Evolutionary conservation across 2,329 filamentous ascomycete genomes (phyloP).

Genomic region (Septoria linicola): DNA sequence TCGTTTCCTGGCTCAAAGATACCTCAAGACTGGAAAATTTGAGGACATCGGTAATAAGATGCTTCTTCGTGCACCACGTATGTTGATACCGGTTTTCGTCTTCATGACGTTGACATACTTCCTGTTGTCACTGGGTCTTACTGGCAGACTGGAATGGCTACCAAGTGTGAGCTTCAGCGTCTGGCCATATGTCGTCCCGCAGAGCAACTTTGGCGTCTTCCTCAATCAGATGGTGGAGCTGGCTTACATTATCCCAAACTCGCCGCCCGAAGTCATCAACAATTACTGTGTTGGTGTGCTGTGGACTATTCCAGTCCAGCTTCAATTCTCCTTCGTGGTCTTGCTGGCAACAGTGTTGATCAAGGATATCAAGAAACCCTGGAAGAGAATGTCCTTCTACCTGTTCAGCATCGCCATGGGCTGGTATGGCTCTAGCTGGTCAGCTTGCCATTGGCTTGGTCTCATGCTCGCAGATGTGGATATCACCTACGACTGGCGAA

Average conservation of each 20-base stretch:
- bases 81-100: constrained; percentile 48
- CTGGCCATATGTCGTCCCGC: constrained; percentile 48
- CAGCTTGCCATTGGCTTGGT: constrained; percentile 48
- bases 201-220: constrained; percentile 44
- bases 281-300: constrained; percentile 53
- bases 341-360: constrained; percentile 46
- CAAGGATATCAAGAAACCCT: constrained; percentile 46
- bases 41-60: constrained; percentile 47
- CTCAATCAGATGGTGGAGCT: constrained; percentile 48
- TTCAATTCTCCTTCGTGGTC: constrained; percentile 50
- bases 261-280: constrained; percentile 48
- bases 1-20: constrained; percentile 47
- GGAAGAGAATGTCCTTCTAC: constrained; percentile 50
- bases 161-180: constrained; percentile 50
- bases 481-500: constrained; percentile 47
- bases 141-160: constrained; percentile 46
- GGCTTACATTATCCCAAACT: constrained; percentile 50
- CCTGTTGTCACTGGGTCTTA: constrained; percentile 47
- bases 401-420: constrained; percentile 45
- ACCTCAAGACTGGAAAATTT: constrained; percentile 46
- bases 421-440: constrained; percentile 50
- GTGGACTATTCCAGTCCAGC: constrained; percentile 52
- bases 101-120: constrained; percentile 51
- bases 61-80: constrained; percentile 46
- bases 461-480: constrained; percentile 49